Conservation (phyloP, 2,329 filamentous ascomycete genomes). For the Didymella pomorum region DNA sequence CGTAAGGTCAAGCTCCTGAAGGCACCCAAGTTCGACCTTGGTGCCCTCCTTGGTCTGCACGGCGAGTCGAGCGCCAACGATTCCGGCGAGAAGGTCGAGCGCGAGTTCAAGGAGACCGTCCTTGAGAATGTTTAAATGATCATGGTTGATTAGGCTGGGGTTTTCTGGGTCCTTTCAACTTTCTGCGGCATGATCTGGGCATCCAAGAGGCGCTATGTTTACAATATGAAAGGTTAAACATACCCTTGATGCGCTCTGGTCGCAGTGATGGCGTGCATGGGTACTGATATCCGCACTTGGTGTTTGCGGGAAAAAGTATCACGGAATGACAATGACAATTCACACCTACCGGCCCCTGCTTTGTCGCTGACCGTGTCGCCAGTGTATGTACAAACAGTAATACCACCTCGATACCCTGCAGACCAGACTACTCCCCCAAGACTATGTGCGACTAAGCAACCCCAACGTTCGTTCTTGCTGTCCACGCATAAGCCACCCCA, state of each 20-base stretch:
- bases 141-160: constrained; percentile 49
- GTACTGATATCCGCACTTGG: constrained; percentile 42
- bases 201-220: constrained; percentile 55
- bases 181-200: constrained; percentile 53
- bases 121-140: constrained; percentile 85
- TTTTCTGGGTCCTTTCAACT: constrained; percentile 51
- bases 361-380: constrained; percentile 21
- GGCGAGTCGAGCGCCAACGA: constrained; percentile 97
- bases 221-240: constrained; percentile 51
- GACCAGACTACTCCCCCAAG: background rate
- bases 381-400: constrained; percentile 18
- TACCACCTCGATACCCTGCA: constrained; percentile 16
- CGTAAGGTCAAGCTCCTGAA: constrained; percentile 99
- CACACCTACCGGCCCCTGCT: constrained; percentile 25
- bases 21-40: constrained; percentile 98
- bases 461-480: background rate
- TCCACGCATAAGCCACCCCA: background rate
- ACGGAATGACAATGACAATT: constrained; percentile 49
- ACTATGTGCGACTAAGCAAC: background rate
- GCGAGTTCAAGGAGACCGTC: constrained; percentile 99
- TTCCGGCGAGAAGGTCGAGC: constrained; percentile 93
- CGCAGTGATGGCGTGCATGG: constrained; percentile 50
- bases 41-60: constrained; percentile 93
- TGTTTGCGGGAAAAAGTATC: constrained; percentile 49
- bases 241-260: constrained; percentile 46